Evolutionary conservation across 2,329 filamentous ascomycete genomes (phyloP), one percentile per base, ranked within the genome.

Genomic region (Monilinia polystroma): DNA sequence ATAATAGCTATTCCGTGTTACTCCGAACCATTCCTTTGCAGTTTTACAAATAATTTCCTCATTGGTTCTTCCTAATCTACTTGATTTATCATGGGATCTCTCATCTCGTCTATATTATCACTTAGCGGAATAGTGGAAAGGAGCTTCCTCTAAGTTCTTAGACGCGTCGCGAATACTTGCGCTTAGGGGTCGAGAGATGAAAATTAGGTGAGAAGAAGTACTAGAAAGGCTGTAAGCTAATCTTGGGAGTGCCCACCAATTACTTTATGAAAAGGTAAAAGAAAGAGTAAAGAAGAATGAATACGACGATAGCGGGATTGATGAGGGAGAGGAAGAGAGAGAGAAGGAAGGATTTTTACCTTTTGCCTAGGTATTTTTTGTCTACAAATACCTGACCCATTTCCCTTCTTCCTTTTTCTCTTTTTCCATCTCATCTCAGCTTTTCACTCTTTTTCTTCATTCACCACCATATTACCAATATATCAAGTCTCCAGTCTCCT

Each of bases 41-140:
- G 6, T 52, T n/a, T 63, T 63, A 63, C 59, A 53, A 53, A 63
- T 54, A 43, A 10, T 54, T 63, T 54, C 38, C 59, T 43, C n/a
- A 63, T 63, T 63, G 32, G 59, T 18, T 51, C n/a, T 32, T 12
- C 14, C 63, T 64, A 35, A 57, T 58, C 32, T 35, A 11, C 32
- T 41, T 20, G 7, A 26, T 38, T 57, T 51, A 49, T 64, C 63
- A 64, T 64, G 52, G 59, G 52, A 63, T 56, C 51, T 47, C 29
- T 26, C 49, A 43, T 35, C 64, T 67, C 69, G 53, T 70, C 70
- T 72, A 73, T 54, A 68, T 68, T 71, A 68, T 69, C 68, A 70
- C 69, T 73, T 73, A 72, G 66, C 64, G 68, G 71, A 68, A 64
- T 63, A 20, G 16, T 7, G 45, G 49, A 51, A 38, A 67, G 66